Conservation (phyloP, 2,329 filamentous ascomycete genomes). For the Stromatinia cepivora region DNA sequence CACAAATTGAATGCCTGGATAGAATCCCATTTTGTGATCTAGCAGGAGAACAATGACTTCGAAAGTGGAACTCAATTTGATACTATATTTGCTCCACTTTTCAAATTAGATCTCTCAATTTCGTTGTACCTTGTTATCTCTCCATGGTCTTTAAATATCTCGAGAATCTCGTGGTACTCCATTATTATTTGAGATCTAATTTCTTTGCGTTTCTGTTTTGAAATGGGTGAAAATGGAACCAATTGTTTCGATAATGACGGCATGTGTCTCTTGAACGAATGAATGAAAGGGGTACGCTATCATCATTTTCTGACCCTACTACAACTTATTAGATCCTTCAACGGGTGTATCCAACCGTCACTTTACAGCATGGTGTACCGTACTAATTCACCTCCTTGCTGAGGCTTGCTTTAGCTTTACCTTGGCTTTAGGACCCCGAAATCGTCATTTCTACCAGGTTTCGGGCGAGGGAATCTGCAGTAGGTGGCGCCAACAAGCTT, state of each 20-base stretch:
- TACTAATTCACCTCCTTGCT: conserved; percentile 4
- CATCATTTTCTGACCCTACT: neutral
- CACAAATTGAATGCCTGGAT: too few relatives aligned
- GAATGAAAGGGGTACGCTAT: conserved; percentile 16
- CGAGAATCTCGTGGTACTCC: conserved; percentile 9
- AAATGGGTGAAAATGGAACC: neutral
- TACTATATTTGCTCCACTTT: too few relatives aligned
- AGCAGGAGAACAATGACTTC: too few relatives aligned
- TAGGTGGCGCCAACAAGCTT: conserved; percentile 17
- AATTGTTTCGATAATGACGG: conserved; percentile 5
- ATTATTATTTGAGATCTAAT: conserved; percentile 17
- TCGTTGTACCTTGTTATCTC: neutral
- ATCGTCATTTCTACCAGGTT: conserved; percentile 18
- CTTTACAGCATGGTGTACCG: conserved; percentile 1
- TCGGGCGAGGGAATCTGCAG: conserved; percentile 8
- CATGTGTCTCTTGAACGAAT: conserved; percentile 9
- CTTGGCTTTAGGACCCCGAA: conserved; percentile 18
- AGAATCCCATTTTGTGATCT: too few relatives aligned
- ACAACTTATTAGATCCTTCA: neutral
- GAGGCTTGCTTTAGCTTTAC: conserved; percentile 10
- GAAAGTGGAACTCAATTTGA: too few relatives aligned
- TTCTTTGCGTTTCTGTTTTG: conserved; percentile 5
- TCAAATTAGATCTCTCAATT: neutral
- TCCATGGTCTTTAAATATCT: conserved; percentile 8
- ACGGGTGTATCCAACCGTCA: conserved; percentile 17